A percentile compares a stretch with the other conserved stretches of the same genome.
Evolutionary conservation across 768 basidiomycete species (phyloP).

Genomic region (Podaxis sp.): DNA sequence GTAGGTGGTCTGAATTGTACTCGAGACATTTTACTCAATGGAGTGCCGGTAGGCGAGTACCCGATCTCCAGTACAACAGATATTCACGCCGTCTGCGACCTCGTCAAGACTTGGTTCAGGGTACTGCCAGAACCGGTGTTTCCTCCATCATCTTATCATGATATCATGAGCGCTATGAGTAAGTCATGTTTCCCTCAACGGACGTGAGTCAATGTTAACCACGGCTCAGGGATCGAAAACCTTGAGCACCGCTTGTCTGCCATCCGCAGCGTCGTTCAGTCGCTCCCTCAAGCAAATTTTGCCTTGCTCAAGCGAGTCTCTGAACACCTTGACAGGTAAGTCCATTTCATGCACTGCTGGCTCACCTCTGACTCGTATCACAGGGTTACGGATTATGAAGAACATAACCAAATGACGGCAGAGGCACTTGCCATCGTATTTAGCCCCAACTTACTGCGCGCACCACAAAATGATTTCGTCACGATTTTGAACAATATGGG

Average conservation of each 20-base stretch:
- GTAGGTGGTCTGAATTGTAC: conserved; percentile 28
- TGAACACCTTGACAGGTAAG: conserved; percentile 79
- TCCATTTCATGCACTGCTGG: conserved; percentile 9
- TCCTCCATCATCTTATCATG: conserved; percentile 64
- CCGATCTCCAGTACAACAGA: conserved; percentile 63
- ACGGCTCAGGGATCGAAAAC: conserved; percentile 60
- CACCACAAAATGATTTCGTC: conserved; percentile 76
- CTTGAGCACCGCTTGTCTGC: conserved; percentile 63
- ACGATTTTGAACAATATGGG: conserved; percentile 82
- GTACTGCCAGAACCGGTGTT: conserved; percentile 79
- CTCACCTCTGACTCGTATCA: neutral
- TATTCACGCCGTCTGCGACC: conserved; percentile 80
- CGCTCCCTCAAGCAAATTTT: conserved; percentile 71
- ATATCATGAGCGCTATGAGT: conserved; percentile 75
- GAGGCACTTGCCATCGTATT: conserved; percentile 85
- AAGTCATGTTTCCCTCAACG: conserved; percentile 22
- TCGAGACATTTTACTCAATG: neutral
- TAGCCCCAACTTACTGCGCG: conserved; percentile 76
- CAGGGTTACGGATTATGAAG: conserved; percentile 87
- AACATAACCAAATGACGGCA: conserved; percentile 88
- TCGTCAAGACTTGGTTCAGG: conserved; percentile 86
- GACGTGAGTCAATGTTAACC: conserved; percentile 4
- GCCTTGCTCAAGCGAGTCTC: conserved; percentile 76
- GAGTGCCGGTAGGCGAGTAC: conserved; percentile 38
- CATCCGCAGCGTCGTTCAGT: conserved; percentile 68